Base-by-base conservation (phyloP, 768 basidiomycete genomes). In the Melanogaster broomeanus region DNA sequence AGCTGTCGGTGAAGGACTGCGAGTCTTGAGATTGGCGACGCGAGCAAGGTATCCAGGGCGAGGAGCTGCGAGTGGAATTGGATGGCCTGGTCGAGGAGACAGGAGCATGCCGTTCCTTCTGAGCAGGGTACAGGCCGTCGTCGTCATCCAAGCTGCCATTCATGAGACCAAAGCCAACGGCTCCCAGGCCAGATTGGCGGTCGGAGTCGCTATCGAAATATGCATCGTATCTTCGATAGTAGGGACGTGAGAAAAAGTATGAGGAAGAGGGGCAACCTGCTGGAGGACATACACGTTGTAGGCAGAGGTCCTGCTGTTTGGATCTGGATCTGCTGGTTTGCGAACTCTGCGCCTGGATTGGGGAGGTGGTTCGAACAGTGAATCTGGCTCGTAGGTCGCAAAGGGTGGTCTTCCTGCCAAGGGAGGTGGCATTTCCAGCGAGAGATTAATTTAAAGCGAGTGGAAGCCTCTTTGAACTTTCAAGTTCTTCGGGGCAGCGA, bases 21-120 rank as follows among this genome's bases (percentile, higher is more conserved):
- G 69, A 27, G 87, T 70, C 56, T 81, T 84, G 30, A 88, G 78
- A 2, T 81, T 85, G 13, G 85, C 74, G 25, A 89, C 79, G 30
- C 85, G 84, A 3, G 85, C 81, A 27, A 85, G 80, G 58, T 90
- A 90, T 6, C 88, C 88, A 4, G 88, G 88, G 33, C 78, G 78
- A 22, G 88, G 88, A 3, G 87, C 83, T 4, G 82, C 86, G 55
- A 90, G 81, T 9, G 77, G 74, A 41, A 75, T 63, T 44, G 68
- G 59, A 4, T 64, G 55, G 15, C 69, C 57, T 3, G 71, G 65
- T 47, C 64, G 55, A 34, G 68, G 63, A 25, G 61, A 72, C 35
- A 71, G 69, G 13, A 74, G 64, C 11, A 71, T 70, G 5, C 71
- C 69, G 51, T 72, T n/a, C 72, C 62, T 73, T 48, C 49, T 51